Conservation (phyloP, 2,329 filamentous ascomycete genomes). For the Endoconidiophora laricicola region DNA sequence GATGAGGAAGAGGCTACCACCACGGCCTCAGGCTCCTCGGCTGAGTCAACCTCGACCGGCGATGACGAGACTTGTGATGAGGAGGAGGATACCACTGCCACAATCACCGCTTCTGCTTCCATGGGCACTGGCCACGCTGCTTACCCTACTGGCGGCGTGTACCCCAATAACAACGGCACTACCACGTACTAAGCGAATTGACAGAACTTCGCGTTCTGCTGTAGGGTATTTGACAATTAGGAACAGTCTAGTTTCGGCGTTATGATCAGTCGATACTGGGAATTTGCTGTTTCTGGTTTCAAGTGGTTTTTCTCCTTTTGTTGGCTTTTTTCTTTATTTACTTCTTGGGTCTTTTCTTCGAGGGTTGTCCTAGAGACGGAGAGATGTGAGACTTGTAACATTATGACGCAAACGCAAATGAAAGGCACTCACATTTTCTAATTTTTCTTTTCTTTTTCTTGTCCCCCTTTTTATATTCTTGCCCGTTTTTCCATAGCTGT, state of each 20-base stretch:
- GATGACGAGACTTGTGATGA: conserved; percentile 14
- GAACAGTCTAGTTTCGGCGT: not conserved
- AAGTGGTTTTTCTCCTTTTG: conserved; percentile 1
- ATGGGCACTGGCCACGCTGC: conserved; percentile 18
- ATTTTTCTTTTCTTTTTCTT: no score
- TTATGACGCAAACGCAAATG: no score
- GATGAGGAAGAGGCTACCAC: conserved; percentile 5
- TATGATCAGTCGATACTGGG: not conserved
- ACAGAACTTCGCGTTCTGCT: not conserved
- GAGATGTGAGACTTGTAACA: no score
- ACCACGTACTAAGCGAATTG: conserved; percentile 17
- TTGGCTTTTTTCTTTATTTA: conserved; percentile 4
- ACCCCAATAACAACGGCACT: conserved; percentile 25
- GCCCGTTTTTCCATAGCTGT: no score
- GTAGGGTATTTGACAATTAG: not conserved
- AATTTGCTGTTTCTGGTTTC: not conserved
- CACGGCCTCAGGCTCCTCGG: not conserved
- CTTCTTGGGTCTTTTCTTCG: not conserved
- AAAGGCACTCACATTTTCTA: no score
- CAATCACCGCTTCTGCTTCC: conserved; percentile 16
- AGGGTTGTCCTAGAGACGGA: no score
- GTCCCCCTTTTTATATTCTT: no score
- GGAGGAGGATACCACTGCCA: conserved; percentile 7
- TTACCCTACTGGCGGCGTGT: conserved; percentile 20
- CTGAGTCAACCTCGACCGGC: not conserved